Evolutionary conservation across 345 rosid genomes (phyloP), one percentile per base, ranked within the genome.

Genomic region (Turritis glabra): DNA sequence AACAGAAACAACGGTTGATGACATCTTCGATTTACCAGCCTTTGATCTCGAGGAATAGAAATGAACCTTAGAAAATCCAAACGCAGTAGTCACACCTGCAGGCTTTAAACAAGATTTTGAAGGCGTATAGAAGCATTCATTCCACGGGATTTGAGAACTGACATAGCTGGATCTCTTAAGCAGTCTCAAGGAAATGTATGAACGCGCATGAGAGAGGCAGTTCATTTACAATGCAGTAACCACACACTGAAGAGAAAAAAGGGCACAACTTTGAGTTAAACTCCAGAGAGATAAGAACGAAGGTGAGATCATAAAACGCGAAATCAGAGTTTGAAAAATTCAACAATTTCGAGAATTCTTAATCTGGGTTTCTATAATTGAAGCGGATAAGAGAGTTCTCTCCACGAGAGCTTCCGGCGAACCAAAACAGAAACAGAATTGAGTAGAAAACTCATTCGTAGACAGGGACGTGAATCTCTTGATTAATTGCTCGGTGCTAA

Each of bases 21-120:
- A 52, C 69, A 79, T 77, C 33, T n/a, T 77, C 13, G 81, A 65
- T 41, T 54, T 56, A 71, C 48, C 46, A 12, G 79, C 21, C 58
- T 77, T 72, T 40, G 77, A 81, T 71, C 57, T 67, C 2, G 93
- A 78, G 21, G 93, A 84, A 80, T 77, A 89, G 53, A 79, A 84
- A 29, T 75, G 87, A 69, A 80, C 80, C 9, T 54, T 85, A 56
- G 82, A 76, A n/a, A 82, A 69, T 69, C 81, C 57, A 17, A 70
- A 17, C 15, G 77, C 71, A 47, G 30, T 75, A 47, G 30, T 75
- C 29, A 76, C 40, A 73, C 69, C 40, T 17, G 71, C 68, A 68
- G 66, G 74, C 15, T 70, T 78, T 46, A 69, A 74, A 63, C 29
- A 72, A 4, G 66, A 18, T 32, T 69, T 67, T 77, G 82, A 56